Evolutionary conservation across 2,329 filamentous ascomycete species (phyloP).

Genomic region (Conoideocrella luteorostrata): DNA sequence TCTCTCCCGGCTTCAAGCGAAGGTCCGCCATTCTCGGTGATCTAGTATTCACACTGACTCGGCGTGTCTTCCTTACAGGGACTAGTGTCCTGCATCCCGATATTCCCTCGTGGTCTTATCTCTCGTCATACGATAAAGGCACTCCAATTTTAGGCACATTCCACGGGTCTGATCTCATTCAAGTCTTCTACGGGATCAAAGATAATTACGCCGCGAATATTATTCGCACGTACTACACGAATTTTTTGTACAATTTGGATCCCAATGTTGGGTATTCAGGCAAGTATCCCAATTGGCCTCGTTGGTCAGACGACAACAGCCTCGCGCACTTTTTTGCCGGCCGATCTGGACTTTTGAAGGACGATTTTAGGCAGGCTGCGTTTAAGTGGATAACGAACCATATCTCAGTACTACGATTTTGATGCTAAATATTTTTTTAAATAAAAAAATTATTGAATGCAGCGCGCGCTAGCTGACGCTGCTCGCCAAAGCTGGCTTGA

Average conservation of each 20-base stretch:
- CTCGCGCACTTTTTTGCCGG: too few species aligned
- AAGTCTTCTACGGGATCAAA: constrained; percentile 60
- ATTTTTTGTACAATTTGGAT: constrained; percentile 64
- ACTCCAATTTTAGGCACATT: constrained; percentile 70
- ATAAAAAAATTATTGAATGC: too few species aligned
- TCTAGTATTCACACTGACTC: constrained; percentile 64
- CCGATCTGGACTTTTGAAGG: too few species aligned
- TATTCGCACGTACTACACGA: constrained; percentile 64
- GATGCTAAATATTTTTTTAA: too few species aligned
- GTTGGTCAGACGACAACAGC: constrained; percentile 33
- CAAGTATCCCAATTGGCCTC: constrained; percentile 33
- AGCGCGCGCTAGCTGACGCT: too few species aligned
- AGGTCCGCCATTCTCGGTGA: constrained; percentile 71
- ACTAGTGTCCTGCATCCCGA: constrained; percentile 40
- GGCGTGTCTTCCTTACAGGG: constrained; percentile 54
- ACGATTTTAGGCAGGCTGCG: too few species aligned
- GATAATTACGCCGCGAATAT: constrained; percentile 55
- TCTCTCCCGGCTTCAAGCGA: constrained; percentile 72
- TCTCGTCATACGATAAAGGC: constrained; percentile 64
- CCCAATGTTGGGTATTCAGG: constrained; percentile 52
- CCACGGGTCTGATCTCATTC: constrained; percentile 63
- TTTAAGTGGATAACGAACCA: too few species aligned
- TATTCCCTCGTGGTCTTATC: constrained; percentile 68
- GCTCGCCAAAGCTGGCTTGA: too few species aligned
- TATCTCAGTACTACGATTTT: too few species aligned